Conservation (phyloP, 164 flowering plant genomes). For the Kalanchoe fedtschenkoi region DNA sequence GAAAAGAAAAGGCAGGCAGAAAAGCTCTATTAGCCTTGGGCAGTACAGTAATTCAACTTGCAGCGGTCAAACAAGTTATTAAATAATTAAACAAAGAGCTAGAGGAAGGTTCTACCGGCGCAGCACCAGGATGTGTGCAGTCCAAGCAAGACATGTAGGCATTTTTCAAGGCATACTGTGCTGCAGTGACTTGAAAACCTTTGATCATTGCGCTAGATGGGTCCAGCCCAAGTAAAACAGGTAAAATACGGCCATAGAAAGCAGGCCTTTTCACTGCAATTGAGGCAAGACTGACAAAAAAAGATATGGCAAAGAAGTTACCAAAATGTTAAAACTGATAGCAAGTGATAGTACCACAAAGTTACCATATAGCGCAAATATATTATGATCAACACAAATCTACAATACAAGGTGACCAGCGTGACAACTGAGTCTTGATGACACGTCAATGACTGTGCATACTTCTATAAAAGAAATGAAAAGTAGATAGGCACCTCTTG, state of each 20-base stretch:
- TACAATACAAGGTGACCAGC: not conserved
- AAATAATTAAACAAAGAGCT: not conserved
- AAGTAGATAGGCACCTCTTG: slow-evolving; percentile 43
- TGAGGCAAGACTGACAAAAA: slow-evolving; percentile 55
- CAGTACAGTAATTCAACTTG: not conserved
- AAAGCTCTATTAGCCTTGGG: not conserved
- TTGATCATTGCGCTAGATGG: slow-evolving; percentile 48
- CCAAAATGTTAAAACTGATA: not conserved
- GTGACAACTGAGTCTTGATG: too few species aligned
- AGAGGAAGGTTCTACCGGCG: slow-evolving; percentile 51
- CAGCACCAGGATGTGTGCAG: slow-evolving; percentile 82
- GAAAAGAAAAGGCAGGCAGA: not conserved
- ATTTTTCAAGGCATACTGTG: slow-evolving; percentile 55
- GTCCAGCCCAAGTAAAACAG: slow-evolving; percentile 83
- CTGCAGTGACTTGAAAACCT: slow-evolving; percentile 49
- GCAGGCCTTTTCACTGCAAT: slow-evolving; percentile 88
- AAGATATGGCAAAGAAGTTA: slow-evolving; percentile 7
- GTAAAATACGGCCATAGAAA: slow-evolving; percentile 88
- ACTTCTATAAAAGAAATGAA: not conserved
- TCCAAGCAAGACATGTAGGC: slow-evolving; percentile 71
- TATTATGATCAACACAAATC: not conserved
- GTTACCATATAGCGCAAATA: not conserved
- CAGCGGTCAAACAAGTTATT: not conserved
- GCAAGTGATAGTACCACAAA: not conserved
- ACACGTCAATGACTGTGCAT: not conserved